Evolutionary conservation across 2,329 filamentous ascomycete genomes (phyloP).

Genomic region (Talaromyces sp.): DNA sequence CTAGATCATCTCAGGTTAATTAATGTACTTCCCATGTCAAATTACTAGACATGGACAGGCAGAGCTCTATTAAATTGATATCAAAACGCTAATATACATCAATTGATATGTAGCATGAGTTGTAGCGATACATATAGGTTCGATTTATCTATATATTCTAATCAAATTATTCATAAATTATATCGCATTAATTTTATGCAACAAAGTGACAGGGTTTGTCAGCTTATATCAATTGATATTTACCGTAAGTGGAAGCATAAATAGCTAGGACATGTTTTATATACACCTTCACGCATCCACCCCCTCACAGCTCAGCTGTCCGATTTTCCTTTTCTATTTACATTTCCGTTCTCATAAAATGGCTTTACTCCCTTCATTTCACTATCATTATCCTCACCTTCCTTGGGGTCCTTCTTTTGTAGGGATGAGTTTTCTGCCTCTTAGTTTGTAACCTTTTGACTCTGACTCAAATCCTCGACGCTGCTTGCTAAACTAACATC

Average conservation of each 20-base stretch:
- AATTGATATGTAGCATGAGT: too few relatives aligned
- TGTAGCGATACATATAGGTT: too few relatives aligned
- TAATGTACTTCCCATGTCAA: too few relatives aligned
- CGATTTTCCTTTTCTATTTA: background rate
- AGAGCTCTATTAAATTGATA: too few relatives aligned
- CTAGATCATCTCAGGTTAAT: too few relatives aligned
- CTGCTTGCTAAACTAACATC: slow-evolving; percentile 71
- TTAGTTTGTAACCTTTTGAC: slow-evolving; percentile 20
- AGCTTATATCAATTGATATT: too few relatives aligned
- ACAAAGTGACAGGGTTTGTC: too few relatives aligned
- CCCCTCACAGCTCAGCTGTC: background rate
- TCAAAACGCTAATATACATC: too few relatives aligned
- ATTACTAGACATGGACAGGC: too few relatives aligned
- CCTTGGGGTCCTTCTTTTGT: slow-evolving; percentile 12
- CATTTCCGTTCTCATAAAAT: slow-evolving; percentile 23
- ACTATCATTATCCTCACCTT: slow-evolving; percentile 26
- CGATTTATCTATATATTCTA: background rate
- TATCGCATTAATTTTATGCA: too few relatives aligned
- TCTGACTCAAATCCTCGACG: slow-evolving; percentile 34
- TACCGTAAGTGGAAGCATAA: background rate
- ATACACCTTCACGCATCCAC: background rate
- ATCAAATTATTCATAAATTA: background rate
- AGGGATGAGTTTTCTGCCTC: slow-evolving; percentile 10
- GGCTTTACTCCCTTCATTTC: slow-evolving; percentile 37
- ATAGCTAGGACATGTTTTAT: slow-evolving; percentile 12